These are phyloP conservation scores for Hirsutella rhossiliensis DNA, from an alignment of 2,329 filamentous ascomycete genomes.

Conservation along the genomic window DNA sequence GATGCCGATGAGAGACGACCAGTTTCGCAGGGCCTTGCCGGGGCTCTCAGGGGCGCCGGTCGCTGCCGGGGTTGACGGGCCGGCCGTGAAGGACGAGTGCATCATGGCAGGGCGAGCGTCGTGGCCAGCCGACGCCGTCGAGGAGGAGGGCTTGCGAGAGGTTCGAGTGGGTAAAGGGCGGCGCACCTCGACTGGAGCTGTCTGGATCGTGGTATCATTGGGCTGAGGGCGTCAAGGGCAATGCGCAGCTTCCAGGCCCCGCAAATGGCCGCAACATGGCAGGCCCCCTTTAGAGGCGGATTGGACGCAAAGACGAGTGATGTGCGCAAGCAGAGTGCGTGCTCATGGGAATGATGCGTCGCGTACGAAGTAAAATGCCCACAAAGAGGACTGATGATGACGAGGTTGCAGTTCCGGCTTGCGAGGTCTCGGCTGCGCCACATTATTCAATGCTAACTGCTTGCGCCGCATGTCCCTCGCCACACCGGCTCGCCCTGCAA, in stretches of 20 bases:
- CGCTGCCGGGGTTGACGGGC: conserved; percentile 2
- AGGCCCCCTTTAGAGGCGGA: not conserved
- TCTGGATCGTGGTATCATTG: conserved; percentile 3
- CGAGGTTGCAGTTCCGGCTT: not conserved
- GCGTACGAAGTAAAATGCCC: not conserved
- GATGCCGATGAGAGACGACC: conserved; percentile 94
- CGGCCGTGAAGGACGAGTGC: not conserved
- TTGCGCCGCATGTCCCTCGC: too few species aligned
- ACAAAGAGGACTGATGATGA: not conserved
- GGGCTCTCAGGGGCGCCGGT: conserved; percentile 16
- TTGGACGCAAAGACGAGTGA: not conserved
- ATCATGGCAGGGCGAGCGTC: not conserved
- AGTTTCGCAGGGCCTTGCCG: conserved; percentile 47
- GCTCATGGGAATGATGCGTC: not conserved
- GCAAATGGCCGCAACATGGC: not conserved
- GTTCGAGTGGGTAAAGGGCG: not conserved
- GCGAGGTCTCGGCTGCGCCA: too few species aligned
- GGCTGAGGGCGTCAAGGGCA: not conserved
- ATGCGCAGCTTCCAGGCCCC: not conserved
- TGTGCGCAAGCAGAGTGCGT: not conserved
- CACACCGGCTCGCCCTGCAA: too few species aligned
- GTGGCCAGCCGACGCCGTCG: conserved; percentile 3
- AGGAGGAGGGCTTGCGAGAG: not conserved
- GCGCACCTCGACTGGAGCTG: conserved; percentile 1
- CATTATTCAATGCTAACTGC: too few species aligned